Percentiles rank a stretch among this genome's conserved stretches.
phyloP scores from a whole-genome alignment of 139 green algal species.

The Coelastrella sp. region DNA sequence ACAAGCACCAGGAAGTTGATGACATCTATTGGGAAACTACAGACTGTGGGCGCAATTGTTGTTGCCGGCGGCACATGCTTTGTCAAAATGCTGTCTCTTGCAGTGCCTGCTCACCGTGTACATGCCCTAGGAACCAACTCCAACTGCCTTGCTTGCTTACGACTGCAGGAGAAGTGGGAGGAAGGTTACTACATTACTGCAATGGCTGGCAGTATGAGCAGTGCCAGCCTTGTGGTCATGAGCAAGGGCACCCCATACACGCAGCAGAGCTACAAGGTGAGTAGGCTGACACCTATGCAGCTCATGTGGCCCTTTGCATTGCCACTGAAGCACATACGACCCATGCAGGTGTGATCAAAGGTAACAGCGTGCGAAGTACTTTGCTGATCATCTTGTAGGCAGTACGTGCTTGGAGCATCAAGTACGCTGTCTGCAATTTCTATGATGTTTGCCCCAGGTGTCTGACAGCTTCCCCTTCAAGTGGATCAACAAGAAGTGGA shows the following conservation, averaged over 20 bases:
- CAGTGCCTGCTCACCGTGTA: too few relatives aligned
- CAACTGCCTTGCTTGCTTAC: neutral
- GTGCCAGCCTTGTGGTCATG: conserved; percentile 92
- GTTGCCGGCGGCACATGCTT: too few relatives aligned
- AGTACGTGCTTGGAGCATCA: neutral
- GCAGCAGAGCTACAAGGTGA: conserved; percentile 99
- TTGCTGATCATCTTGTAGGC: too few relatives aligned
- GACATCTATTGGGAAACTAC: too few relatives aligned
- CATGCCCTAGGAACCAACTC: too few relatives aligned
- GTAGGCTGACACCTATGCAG: neutral
- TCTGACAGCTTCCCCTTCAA: conserved; percentile 99
- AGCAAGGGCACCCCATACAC: conserved; percentile 97
- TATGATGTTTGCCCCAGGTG: conserved; percentile 42
- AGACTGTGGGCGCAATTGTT: too few relatives aligned
- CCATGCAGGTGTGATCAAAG: neutral
- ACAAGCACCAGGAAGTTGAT: too few relatives aligned
- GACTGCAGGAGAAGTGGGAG: conserved; percentile 94
- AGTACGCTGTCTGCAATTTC: neutral
- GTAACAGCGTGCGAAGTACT: too few relatives aligned
- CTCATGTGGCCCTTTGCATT: neutral
- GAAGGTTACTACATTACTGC: conserved; percentile 99
- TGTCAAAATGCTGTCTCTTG: too few relatives aligned
- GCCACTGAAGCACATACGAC: neutral
- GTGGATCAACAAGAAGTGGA: conserved; percentile 99
- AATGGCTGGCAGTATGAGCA: conserved; percentile 90